These are phyloP conservation scores for Xylariaceae sp. DNA, from an alignment of 2,329 filamentous ascomycete genomes.

Conservation along the genomic window DNA sequence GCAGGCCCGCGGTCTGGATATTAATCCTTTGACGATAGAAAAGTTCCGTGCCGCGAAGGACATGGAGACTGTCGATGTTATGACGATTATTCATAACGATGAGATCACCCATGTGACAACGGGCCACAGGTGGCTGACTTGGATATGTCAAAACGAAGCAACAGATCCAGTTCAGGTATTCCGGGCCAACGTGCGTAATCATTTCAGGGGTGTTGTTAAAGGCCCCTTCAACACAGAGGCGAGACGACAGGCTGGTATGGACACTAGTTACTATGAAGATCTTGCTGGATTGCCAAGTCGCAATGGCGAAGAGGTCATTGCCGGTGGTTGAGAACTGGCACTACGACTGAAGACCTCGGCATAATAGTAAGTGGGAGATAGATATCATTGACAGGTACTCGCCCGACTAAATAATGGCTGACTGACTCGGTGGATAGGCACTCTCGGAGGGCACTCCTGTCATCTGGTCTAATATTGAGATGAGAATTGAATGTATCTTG, in stretches of 20 bases:
- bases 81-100: conserved; percentile 43
- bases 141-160: conserved; percentile 42
- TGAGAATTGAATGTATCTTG: no score
- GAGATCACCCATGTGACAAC: conserved; percentile 46
- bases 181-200: conserved; percentile 37
- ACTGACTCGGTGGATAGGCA: no score
- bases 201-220: conserved; percentile 39
- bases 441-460: no score
- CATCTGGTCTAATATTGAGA: no score
- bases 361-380: no score
- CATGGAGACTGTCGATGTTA: conserved; percentile 36
- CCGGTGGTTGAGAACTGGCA: conserved; percentile 26
- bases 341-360: neutral
- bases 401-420: no score
- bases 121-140: conserved; percentile 42
- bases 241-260: conserved; percentile 40
- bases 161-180: conserved; percentile 43
- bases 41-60: conserved; percentile 41
- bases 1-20: conserved; percentile 39
- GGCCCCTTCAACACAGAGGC: conserved; percentile 43
- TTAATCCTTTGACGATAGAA: conserved; percentile 43
- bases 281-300: conserved; percentile 26
- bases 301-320: conserved; percentile 29
- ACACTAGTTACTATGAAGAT: conserved; percentile 38
- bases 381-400: no score